phyloP scores from a whole-genome alignment of 768 basidiomycete species.

The Tephrocybe sp. region DNA sequence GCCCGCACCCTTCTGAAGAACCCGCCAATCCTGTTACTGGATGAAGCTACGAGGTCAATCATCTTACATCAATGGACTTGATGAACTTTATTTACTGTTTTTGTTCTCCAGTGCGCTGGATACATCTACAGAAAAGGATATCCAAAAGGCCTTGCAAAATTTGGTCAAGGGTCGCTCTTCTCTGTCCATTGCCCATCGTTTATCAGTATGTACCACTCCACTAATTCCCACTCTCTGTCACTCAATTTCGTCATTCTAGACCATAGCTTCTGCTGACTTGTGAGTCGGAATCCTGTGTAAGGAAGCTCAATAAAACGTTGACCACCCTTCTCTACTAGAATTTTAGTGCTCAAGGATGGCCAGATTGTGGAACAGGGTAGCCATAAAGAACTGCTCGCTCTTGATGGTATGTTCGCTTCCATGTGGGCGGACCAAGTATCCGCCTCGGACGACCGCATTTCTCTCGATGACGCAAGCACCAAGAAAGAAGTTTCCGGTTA shows the following conservation, averaged over 20 bases:
- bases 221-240: conserved; percentile 4
- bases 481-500: conserved; percentile 48
- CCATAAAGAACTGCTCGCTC: conserved; percentile 74
- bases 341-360: conserved; percentile 90
- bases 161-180: conserved; percentile 73
- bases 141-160: conserved; percentile 84
- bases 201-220: conserved; percentile 53
- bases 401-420: conserved; percentile 71
- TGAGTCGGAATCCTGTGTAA: conserved; percentile 35
- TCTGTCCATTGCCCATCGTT: conserved; percentile 77
- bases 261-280: conserved; percentile 62
- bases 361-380: conserved; percentile 81
- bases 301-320: background rate
- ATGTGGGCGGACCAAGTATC: conserved; percentile 91
- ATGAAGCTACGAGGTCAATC: conserved; percentile 69
- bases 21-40: conserved; percentile 77
- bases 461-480: conserved; percentile 22
- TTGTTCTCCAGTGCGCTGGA: conserved; percentile 67
- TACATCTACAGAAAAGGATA: conserved; percentile 87
- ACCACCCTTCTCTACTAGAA: conserved; percentile 41
- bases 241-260: conserved; percentile 31
- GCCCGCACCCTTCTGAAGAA: conserved; percentile 86
- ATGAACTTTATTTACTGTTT: conserved; percentile 1
- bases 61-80: background rate
- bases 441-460: conserved; percentile 53